These are phyloP conservation scores for Aspergillus ochraceoroseus DNA, from an alignment of 2,329 filamentous ascomycete genomes.

Conservation along the genomic window DNA sequence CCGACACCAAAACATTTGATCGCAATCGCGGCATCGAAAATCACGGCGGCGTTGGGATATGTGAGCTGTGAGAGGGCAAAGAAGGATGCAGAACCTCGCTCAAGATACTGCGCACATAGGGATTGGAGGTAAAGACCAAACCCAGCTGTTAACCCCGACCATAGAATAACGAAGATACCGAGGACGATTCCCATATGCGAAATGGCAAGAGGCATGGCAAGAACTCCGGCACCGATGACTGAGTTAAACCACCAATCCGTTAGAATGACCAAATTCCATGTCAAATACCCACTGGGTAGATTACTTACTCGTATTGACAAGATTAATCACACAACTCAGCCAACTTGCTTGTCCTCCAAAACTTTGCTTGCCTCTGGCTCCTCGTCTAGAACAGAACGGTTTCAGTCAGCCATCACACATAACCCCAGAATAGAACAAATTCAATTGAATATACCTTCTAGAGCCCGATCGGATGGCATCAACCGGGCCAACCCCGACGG, in stretches of 20 bases:
- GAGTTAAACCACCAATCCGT: slow-evolving; percentile 11
- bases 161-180: slow-evolving; percentile 77
- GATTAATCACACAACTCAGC: slow-evolving; percentile 86
- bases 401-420: slow-evolving; percentile 11
- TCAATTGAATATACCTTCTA: slow-evolving; percentile 30
- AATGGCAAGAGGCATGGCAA: slow-evolving; percentile 93
- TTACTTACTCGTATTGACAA: slow-evolving; percentile 84
- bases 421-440: background rate
- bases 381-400: slow-evolving; percentile 27
- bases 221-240: slow-evolving; percentile 90
- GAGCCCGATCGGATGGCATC: slow-evolving; percentile 24
- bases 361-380: slow-evolving; percentile 61
- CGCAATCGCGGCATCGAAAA: slow-evolving; percentile 93
- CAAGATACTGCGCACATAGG: slow-evolving; percentile 86
- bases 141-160: slow-evolving; percentile 81
- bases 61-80: slow-evolving; percentile 96
- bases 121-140: slow-evolving; percentile 95
- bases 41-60: slow-evolving; percentile 89
- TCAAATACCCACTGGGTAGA: too few species aligned
- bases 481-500: slow-evolving; percentile 26
- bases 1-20: slow-evolving; percentile 98
- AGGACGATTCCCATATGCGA: slow-evolving; percentile 92
- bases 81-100: slow-evolving; percentile 82
- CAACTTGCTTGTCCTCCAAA: slow-evolving; percentile 74
- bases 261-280: slow-evolving; percentile 10